Base-by-base conservation (phyloP, 352 stramenopile species). In the Lagenidium giganteum region DNA sequence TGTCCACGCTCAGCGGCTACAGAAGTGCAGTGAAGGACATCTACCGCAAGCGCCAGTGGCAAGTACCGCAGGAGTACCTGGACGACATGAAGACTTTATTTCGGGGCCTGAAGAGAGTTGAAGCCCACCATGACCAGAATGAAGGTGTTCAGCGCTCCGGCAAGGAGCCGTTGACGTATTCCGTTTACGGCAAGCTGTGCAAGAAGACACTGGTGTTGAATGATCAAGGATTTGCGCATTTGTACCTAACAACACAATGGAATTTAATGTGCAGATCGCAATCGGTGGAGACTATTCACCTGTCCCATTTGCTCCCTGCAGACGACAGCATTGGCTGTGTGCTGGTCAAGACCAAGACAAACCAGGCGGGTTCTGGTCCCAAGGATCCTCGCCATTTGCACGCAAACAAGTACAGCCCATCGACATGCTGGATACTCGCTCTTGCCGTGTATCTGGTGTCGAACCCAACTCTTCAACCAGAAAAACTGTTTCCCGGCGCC, bases 261-360 rank as follows among this genome's bases (percentile, higher is more conserved):
- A 60, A 67, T 49, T 28, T 57, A 8, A 63, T 63, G 58, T 67
- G 58, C 16, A 27, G 48, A 2, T 60, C 48, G 1, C 52, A 48
- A 14, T 67, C 48, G 2, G 48, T 60, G 9, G 18, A 67, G 25
- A 63, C 37, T 4, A 2, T 60, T 1, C 16, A 52, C 6, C 54
- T 24, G 18, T 36, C 42, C 12, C 51, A 66, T 32, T 18, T 61
- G 2, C 16, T 31, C 0, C 21, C 2, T 13, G 26, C 21, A 11
- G 42, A 54, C 20, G 46, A 57, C 13, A 61, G 47, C 18, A 30
- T 62, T 27, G 42, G 51, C n/a, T 46, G 16, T 42, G 14, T 55
- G 9, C 13, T 65, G 12, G 21, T 41, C 42, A 66, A 66, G 18
- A 61, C 56, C 0, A 61, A 61, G 34, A 56, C 34, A 11, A 55